Evolutionary conservation across 2,329 filamentous ascomycete genomes (phyloP).

Genomic region (Cladosporium phlei): DNA sequence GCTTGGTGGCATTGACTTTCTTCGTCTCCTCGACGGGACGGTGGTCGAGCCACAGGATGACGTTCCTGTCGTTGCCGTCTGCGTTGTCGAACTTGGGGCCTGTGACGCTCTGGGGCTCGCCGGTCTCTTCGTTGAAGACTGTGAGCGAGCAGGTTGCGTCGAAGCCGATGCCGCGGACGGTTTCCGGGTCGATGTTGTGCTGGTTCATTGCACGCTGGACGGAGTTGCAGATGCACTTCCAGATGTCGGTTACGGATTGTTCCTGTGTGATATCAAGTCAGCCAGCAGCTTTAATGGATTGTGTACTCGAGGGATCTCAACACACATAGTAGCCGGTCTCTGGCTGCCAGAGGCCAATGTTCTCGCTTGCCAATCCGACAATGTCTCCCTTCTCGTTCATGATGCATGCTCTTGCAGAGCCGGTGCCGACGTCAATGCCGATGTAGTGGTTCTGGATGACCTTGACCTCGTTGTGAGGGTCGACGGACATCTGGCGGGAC

Average conservation of each 20-base stretch:
- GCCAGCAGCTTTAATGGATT: too few relatives aligned
- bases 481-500: conserved; percentile 46
- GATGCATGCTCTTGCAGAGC: conserved; percentile 90
- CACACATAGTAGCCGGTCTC: conserved; percentile 52
- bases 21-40: conserved; percentile 84
- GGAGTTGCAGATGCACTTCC: conserved; percentile 86
- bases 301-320: too few relatives aligned
- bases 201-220: conserved; percentile 78
- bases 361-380: conserved; percentile 52
- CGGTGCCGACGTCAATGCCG: conserved; percentile 94
- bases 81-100: conserved; percentile 75
- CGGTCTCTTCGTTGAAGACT: conserved; percentile 82
- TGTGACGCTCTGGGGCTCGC: conserved; percentile 87
- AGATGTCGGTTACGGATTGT: conserved; percentile 97
- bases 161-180: conserved; percentile 87
- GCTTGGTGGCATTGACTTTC: conserved; percentile 85
- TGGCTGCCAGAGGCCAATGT: conserved; percentile 51
- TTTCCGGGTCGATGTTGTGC: conserved; percentile 68
- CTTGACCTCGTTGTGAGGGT: conserved; percentile 53
- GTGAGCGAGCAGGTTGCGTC: conserved; percentile 97
- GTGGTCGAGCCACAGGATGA: conserved; percentile 97
- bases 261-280: conserved; percentile 55
- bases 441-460: conserved; percentile 61
- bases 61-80: conserved; percentile 79
- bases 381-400: conserved; percentile 91